These are phyloP conservation scores for Globisporangium solare DNA, from an alignment of 352 stramenopile genomes.

Conservation along the genomic window DNA sequence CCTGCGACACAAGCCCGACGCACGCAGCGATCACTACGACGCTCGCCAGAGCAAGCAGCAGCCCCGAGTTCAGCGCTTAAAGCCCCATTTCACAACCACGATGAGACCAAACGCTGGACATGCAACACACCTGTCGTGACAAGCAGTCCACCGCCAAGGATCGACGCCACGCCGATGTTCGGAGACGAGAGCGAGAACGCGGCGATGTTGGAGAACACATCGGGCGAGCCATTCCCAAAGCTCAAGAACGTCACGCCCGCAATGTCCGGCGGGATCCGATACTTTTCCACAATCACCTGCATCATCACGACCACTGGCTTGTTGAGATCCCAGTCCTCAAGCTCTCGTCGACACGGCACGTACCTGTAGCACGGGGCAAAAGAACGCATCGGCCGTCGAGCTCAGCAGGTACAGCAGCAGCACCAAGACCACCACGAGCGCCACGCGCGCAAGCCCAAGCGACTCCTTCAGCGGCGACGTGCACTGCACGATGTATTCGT, in stretches of 20 bases:
- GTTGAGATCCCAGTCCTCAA: too few species aligned
- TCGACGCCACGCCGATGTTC: conserved; percentile 64
- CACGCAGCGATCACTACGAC: conserved; percentile 55
- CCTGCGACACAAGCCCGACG: conserved; percentile 61
- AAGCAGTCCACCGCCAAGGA: conserved; percentile 64
- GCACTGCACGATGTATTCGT: conserved; percentile 61
- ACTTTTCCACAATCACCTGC: conserved; percentile 68
- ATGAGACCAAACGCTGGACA: neutral
- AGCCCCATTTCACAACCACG: too few species aligned
- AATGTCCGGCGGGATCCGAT: conserved; percentile 65
- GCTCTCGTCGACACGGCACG: neutral
- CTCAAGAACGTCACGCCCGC: conserved; percentile 78
- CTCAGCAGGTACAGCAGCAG: conserved; percentile 74
- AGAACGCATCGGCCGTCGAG: conserved; percentile 81
- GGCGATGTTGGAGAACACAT: conserved; percentile 80
- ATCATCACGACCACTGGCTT: neutral
- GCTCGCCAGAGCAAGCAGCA: neutral
- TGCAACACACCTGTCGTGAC: conserved; percentile 48
- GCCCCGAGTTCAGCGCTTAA: too few species aligned
- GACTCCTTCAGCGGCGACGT: conserved; percentile 33
- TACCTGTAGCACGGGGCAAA: conserved; percentile 68
- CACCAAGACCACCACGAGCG: conserved; percentile 45
- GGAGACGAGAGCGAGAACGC: conserved; percentile 57
- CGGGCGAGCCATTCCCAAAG: conserved; percentile 74
- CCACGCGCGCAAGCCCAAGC: conserved; percentile 24